phyloP scores from a whole-genome alignment of 768 basidiomycete species.

The Pleurotus djamor region DNA sequence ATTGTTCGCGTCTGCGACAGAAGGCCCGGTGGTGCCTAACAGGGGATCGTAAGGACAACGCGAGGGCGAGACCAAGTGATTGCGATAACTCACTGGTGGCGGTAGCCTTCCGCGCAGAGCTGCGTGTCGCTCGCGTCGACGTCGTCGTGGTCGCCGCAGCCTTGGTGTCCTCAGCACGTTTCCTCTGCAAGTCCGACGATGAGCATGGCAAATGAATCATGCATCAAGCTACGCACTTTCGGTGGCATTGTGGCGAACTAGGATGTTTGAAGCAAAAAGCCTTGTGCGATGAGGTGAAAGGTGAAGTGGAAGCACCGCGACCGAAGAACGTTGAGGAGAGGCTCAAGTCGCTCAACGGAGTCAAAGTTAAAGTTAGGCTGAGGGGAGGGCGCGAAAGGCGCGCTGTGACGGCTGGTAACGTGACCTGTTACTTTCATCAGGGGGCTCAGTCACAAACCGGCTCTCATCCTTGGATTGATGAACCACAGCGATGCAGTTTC shows the following conservation, averaged over 20 bases:
- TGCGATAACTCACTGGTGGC: slow-evolving; percentile 12
- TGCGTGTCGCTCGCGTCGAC: slow-evolving; percentile 44
- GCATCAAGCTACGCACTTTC: slow-evolving; percentile 21
- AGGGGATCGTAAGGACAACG: neutral
- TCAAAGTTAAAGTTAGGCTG: neutral
- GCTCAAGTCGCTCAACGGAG: neutral
- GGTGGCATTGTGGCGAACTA: slow-evolving; percentile 27
- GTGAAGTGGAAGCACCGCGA: neutral
- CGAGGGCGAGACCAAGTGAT: no score
- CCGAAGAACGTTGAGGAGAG: no score
- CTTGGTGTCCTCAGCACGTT: slow-evolving; percentile 44
- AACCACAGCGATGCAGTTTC: no score
- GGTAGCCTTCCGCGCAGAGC: slow-evolving; percentile 32
- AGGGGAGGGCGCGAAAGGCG: no score
- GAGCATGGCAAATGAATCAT: neutral
- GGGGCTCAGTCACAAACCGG: no score
- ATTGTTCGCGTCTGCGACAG: slow-evolving; percentile 18
- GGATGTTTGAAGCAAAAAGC: neutral
- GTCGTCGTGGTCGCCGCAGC: slow-evolving; percentile 25
- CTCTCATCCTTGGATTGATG: no score
- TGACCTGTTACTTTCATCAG: no score
- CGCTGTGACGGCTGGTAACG: neutral
- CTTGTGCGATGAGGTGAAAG: neutral
- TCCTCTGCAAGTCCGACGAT: slow-evolving; percentile 40
- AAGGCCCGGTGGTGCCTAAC: slow-evolving; percentile 7